Evolutionary conservation across 2,329 filamentous ascomycete genomes (phyloP).

Genomic region (Aspergillus viridinutans): DNA sequence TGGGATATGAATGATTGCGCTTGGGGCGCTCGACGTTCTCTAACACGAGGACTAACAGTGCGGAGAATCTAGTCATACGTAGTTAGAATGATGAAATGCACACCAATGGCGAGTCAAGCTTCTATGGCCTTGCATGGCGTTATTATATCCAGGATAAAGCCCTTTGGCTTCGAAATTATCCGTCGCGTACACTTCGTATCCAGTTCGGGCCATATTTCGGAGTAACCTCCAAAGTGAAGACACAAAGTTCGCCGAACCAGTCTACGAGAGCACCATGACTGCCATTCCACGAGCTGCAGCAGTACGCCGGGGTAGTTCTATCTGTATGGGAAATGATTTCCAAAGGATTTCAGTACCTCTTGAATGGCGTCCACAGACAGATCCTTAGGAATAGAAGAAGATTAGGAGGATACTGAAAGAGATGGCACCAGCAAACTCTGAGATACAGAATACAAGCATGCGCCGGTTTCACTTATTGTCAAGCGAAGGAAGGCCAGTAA

Average conservation of each 20-base stretch:
- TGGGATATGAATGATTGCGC: not conserved
- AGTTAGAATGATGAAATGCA: too few relatives aligned
- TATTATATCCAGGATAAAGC: not conserved
- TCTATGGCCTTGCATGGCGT: not conserved
- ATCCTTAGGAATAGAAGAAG: too few relatives aligned
- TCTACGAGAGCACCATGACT: too few relatives aligned
- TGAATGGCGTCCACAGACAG: too few relatives aligned
- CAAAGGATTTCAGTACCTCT: too few relatives aligned
- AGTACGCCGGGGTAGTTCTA: too few relatives aligned
- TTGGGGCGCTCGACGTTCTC: not conserved
- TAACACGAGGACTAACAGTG: too few relatives aligned
- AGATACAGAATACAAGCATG: not conserved
- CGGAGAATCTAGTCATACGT: too few relatives aligned
- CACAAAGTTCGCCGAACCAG: not conserved
- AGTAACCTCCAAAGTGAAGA: not conserved
- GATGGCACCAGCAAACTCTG: not conserved
- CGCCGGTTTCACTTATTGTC: not conserved
- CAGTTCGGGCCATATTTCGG: not conserved
- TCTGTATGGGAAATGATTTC: too few relatives aligned
- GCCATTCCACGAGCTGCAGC: not conserved
- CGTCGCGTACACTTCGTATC: not conserved
- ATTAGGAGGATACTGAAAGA: not conserved
- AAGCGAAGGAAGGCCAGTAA: not conserved
- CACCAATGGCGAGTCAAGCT: not conserved
- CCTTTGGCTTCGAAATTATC: not conserved